Evolutionary conservation across 352 stramenopile species (phyloP).

Genomic region (Pythium vanterpoolii): DNA sequence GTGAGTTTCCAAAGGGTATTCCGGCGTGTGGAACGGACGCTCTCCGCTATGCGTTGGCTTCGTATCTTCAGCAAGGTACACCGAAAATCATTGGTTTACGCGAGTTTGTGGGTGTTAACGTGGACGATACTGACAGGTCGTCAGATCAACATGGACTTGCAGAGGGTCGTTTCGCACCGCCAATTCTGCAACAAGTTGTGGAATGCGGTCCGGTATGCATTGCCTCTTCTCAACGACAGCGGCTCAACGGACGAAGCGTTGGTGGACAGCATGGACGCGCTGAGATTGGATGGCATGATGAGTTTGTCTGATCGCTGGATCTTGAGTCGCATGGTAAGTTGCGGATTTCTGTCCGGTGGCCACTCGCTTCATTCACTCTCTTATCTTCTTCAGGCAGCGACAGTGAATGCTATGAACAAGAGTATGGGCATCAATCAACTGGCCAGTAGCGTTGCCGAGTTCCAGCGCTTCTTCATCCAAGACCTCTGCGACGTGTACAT

Average conservation of each 20-base stretch:
- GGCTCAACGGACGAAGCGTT: neutral
- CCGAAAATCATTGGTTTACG: neutral
- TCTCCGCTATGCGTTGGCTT: conserved; percentile 96
- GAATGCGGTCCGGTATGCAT: conserved; percentile 98
- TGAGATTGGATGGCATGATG: conserved; percentile 39
- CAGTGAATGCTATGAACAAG: conserved; percentile 54
- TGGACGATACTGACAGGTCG: conserved; percentile 38
- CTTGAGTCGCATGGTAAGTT: conserved; percentile 71
- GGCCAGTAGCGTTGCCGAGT: conserved; percentile 54
- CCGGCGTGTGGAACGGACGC: conserved; percentile 98
- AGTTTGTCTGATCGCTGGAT: conserved; percentile 78
- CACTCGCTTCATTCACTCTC: neutral
- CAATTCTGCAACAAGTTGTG: conserved; percentile 99
- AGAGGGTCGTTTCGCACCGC: conserved; percentile 97
- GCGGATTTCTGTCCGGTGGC: too few species aligned
- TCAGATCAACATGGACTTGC: conserved; percentile 99
- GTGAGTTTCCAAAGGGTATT: conserved; percentile 99
- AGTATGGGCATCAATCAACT: conserved; percentile 71
- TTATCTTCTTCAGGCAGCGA: conserved; percentile 4
- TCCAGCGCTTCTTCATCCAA: conserved; percentile 84
- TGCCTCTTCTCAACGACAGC: conserved; percentile 91
- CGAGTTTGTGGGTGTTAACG: neutral
- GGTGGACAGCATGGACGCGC: neutral
- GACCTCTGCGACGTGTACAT: conserved; percentile 89
- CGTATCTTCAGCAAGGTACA: conserved; percentile 89